phyloP scores from a whole-genome alignment of 768 basidiomycete species.

The Candolleomyces efflorescens region DNA sequence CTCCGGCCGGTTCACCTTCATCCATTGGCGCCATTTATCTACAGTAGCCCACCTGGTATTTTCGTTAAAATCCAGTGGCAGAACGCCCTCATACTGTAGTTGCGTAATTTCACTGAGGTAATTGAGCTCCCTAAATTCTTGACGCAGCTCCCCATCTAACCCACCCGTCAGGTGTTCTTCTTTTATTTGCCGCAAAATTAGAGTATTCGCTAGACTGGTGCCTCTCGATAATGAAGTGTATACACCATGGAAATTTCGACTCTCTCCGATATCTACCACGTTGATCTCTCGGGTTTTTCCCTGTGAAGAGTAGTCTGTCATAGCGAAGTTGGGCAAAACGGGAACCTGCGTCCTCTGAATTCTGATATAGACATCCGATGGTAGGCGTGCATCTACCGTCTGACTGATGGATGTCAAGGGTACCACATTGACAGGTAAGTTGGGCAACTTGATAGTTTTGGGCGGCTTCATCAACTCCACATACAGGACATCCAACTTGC shows the following conservation, averaged over 20 bases:
- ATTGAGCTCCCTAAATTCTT: neutral
- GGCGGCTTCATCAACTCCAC: constrained; percentile 22
- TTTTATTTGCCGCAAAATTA: neutral
- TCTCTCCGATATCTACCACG: neutral
- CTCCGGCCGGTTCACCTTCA: too few species aligned
- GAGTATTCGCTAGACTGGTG: neutral
- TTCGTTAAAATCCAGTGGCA: too few species aligned
- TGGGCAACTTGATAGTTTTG: constrained; percentile 14
- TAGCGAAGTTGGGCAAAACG: constrained; percentile 4
- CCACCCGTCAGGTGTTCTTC: neutral
- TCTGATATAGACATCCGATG: neutral
- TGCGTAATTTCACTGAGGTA: neutral
- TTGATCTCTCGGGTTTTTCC: constrained; percentile 3
- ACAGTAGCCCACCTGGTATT: neutral
- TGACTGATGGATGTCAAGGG: neutral
- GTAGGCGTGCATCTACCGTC: neutral
- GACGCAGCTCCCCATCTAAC: neutral
- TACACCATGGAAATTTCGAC: neutral
- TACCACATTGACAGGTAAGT: constrained; percentile 27
- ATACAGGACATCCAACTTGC: constrained; percentile 23
- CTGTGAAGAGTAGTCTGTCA: constrained; percentile 6
- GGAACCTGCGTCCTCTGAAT: neutral
- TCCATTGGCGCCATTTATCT: neutral
- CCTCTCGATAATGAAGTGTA: neutral
- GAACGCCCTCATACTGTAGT: too few species aligned